phyloP scores from a whole-genome alignment of 2,329 filamentous ascomycete genomes.

The Kalmusia sp. region DNA sequence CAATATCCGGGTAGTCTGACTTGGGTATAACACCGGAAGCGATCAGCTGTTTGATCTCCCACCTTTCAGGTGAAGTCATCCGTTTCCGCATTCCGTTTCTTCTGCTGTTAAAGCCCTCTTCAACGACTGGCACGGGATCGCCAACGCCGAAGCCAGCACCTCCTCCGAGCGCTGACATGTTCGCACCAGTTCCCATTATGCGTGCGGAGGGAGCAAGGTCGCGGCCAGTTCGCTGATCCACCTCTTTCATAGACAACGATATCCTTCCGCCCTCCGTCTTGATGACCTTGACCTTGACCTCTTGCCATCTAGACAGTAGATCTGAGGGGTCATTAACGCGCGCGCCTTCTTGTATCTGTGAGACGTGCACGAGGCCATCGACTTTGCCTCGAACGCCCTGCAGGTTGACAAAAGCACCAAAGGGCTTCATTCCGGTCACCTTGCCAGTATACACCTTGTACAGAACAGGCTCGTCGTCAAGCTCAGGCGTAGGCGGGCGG shows the following conservation, averaged over 20 bases:
- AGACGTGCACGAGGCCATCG: conserved; percentile 93
- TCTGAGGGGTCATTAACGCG: conserved; percentile 93
- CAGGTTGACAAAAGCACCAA: conserved; percentile 95
- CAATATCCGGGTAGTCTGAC: conserved; percentile 90
- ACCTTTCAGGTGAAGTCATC: conserved; percentile 94
- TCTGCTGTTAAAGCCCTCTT: conserved; percentile 60
- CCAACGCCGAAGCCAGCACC: conserved; percentile 55
- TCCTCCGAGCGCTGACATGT: conserved; percentile 81
- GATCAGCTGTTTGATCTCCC: conserved; percentile 97
- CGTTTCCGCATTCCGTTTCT: conserved; percentile 75
- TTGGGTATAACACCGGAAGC: conserved; percentile 93
- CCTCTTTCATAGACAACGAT: conserved; percentile 95
- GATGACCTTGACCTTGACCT: conserved; percentile 90
- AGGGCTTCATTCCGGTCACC: conserved; percentile 92
- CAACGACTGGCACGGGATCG: conserved; percentile 66
- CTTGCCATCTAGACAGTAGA: conserved; percentile 78
- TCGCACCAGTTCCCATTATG: conserved; percentile 88
- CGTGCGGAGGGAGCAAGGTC: conserved; percentile 81
- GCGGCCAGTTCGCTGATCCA: conserved; percentile 86
- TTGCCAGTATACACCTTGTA: conserved; percentile 90
- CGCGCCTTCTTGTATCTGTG: conserved; percentile 81
- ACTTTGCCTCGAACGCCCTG: conserved; percentile 85
- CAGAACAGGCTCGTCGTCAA: conserved; percentile 81
- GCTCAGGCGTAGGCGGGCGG: conserved; percentile 71
- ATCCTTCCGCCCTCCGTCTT: conserved; percentile 84